Evolutionary conservation across 1,139 yeast species (phyloP).

Genomic region (Scheffersomyces titani): DNA sequence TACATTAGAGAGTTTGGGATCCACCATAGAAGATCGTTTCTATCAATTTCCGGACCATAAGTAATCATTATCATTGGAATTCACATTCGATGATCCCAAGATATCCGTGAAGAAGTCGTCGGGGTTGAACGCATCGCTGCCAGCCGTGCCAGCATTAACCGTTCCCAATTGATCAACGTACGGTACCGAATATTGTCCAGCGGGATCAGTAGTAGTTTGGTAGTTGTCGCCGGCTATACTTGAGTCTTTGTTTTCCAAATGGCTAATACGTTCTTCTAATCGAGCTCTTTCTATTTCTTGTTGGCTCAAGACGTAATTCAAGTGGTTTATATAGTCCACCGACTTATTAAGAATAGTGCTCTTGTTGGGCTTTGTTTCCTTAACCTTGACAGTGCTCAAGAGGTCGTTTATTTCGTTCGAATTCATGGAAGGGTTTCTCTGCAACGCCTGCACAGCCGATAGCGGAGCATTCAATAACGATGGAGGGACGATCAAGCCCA

Average conservation of each 20-base stretch:
- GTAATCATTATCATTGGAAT: slow-evolving; percentile 1
- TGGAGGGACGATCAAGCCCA: slow-evolving; percentile 73
- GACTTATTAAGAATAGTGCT: slow-evolving; percentile 67
- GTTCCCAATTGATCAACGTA: slow-evolving; percentile 1
- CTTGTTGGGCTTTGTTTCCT: slow-evolving; percentile 73
- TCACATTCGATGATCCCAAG: slow-evolving; percentile 8
- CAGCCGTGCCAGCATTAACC: background rate
- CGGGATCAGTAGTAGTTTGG: background rate
- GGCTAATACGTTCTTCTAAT: slow-evolving; percentile 18
- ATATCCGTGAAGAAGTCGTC: slow-evolving; percentile 20
- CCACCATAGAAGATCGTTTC: background rate
- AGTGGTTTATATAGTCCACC: slow-evolving; percentile 65
- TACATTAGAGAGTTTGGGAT: background rate
- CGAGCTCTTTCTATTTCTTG: slow-evolving; percentile 30
- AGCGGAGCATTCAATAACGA: slow-evolving; percentile 56
- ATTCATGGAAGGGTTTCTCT: slow-evolving; percentile 34
- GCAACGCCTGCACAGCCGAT: slow-evolving; percentile 49
- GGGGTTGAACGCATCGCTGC: slow-evolving; percentile 11
- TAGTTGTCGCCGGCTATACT: background rate
- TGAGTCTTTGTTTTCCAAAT: slow-evolving; percentile 6
- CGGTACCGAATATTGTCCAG: background rate
- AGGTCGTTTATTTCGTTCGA: slow-evolving; percentile 39
- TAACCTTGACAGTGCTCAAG: slow-evolving; percentile 44
- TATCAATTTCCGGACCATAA: background rate
- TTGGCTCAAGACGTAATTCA: slow-evolving; percentile 43